Base-by-base conservation (phyloP, 805 yeast genomes). In the Brettanomyces custersianus region DNA sequence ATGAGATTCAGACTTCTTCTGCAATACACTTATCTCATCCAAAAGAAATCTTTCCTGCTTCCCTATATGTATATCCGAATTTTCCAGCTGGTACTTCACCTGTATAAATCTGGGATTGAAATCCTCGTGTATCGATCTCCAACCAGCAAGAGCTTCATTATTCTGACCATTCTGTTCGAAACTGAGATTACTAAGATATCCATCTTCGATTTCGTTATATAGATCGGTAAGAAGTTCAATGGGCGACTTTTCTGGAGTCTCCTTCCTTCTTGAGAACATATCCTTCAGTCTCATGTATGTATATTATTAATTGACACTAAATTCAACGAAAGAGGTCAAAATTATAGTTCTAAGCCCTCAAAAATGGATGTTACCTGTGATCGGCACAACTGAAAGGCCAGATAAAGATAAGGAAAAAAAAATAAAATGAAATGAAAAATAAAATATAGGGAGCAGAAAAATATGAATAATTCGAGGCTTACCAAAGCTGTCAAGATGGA, bases 111-210 rank as follows among this genome's bases (percentile, higher is more conserved):
- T 73, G 49, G 63, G 72, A 33, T 74, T 63, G 2, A 77, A 64
- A 33, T 72, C 68, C 2, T 82, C 74, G 42, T 77, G 84, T n/a
- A 82, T 56, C 2, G 76, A 63, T 44, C 76, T 80, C 88, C 90
- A 80, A 3, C 88, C 88, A 40, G 70, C 72, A 16, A 79, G 56
- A 2, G 87, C 81, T 13, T 69, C 73, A 34, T 65, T 70, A 31
- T 65, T 54, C 16, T 69, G 65, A 23, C 66, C 62, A 15, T 63
- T 60, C 40, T 80, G 80, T 47, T 81, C 87, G 15, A 75, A 51
- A 4, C 74, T 64, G 34, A 77, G 41, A 49, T 77, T 74, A 41
- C 66, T 62, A 35, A 80, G 63, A 4, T 84, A 68, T 40, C 62
- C 65, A 46, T 72, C 72, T 34, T 84, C 80, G 34, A 74, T 65